Conservation (phyloP, 208 protist genomes). For the Trypanosoma conorhini region DNA sequence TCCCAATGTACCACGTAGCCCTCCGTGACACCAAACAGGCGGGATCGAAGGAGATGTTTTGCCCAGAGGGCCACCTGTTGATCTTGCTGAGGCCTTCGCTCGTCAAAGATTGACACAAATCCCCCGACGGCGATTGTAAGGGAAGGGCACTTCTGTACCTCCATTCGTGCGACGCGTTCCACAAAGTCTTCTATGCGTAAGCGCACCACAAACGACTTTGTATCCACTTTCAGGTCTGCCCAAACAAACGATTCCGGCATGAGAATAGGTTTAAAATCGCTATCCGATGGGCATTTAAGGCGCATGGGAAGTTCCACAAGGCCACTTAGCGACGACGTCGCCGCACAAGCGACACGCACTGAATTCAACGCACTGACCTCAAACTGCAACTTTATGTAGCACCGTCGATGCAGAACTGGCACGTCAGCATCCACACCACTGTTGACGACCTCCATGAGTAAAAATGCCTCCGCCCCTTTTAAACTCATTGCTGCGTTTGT, state of each 20-base stretch:
- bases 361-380: constrained; percentile 72
- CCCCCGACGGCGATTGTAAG: constrained; percentile 76
- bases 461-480: constrained; percentile 67
- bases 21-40: constrained; percentile 56
- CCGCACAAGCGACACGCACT: constrained; percentile 44
- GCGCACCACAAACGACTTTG: constrained; percentile 29
- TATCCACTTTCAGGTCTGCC: not conserved
- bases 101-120: constrained; percentile 74
- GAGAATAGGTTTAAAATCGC: not conserved
- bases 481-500: constrained; percentile 68
- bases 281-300: not conserved
- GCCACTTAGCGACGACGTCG: constrained; percentile 36
- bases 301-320: constrained; percentile 42
- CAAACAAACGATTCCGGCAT: constrained; percentile 22
- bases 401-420: constrained; percentile 27
- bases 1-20: constrained; percentile 81
- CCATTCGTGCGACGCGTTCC: constrained; percentile 31
- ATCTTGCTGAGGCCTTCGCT: constrained; percentile 61
- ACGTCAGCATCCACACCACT: constrained; percentile 20
- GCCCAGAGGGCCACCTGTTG: constrained; percentile 85
- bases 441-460: constrained; percentile 66
- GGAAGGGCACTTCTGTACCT: constrained; percentile 38
- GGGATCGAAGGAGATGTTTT: constrained; percentile 31
- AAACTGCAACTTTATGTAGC: constrained; percentile 67
- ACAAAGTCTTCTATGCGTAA: constrained; percentile 51